Evolutionary conservation across 805 yeast genomes (phyloP).

Genomic region (Starmerella riodocensis): DNA sequence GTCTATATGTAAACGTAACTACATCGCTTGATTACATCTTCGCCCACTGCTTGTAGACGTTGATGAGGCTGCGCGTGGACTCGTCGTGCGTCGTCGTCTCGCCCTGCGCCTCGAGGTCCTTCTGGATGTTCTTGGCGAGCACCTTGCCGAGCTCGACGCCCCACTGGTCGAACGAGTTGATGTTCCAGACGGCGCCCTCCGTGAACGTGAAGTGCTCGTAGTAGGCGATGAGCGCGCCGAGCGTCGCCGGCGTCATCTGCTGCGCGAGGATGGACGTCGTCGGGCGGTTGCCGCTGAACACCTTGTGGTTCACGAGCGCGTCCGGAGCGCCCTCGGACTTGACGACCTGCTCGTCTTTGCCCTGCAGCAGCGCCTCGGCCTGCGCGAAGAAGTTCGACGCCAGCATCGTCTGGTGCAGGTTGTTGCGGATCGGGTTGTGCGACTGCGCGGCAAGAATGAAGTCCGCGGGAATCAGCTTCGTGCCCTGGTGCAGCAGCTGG

Average conservation of each 20-base stretch:
- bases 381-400: slow-evolving; percentile 99
- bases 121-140: slow-evolving; percentile 88
- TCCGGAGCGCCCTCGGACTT: slow-evolving; percentile 82
- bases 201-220: slow-evolving; percentile 95
- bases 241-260: slow-evolving; percentile 88
- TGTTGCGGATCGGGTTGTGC: slow-evolving; percentile 90
- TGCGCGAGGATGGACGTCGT: slow-evolving; percentile 94
- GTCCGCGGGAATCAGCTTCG: slow-evolving; percentile 93
- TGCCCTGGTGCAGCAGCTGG: slow-evolving; percentile 98
- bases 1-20: neutral
- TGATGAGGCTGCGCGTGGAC: slow-evolving; percentile 83
- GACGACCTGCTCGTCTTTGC: slow-evolving; percentile 68
- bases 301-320: slow-evolving; percentile 83
- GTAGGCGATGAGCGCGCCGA: slow-evolving; percentile 94
- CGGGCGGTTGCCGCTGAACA: slow-evolving; percentile 97
- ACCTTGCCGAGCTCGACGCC: slow-evolving; percentile 99
- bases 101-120: slow-evolving; percentile 57
- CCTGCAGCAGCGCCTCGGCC: slow-evolving; percentile 93
- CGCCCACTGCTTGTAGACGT: slow-evolving; percentile 84
- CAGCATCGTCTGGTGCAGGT: slow-evolving; percentile 92
- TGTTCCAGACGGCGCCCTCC: slow-evolving; percentile 99
- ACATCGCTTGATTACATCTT: slow-evolving; percentile 1
- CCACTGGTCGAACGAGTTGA: slow-evolving; percentile 99
- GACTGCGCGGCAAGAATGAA: slow-evolving; percentile 94
- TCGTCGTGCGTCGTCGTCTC: slow-evolving; percentile 65